Percentiles rank a stretch among this genome's conserved stretches.
phyloP scores from a whole-genome alignment of 768 basidiomycete species.

The Pisolithus tinctorius region DNA sequence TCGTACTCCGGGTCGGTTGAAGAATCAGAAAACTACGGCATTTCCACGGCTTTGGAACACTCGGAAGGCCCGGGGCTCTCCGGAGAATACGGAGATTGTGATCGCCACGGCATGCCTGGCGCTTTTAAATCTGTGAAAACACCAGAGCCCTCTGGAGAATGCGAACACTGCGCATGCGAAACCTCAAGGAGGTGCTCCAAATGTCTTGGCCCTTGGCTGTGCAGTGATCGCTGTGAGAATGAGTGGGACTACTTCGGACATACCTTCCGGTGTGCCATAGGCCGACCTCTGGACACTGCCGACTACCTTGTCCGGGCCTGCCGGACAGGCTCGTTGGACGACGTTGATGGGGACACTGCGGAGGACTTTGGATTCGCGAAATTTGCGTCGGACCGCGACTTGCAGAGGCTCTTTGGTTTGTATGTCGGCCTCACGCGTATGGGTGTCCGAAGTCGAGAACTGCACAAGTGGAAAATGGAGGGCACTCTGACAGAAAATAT shows the following conservation, averaged over 20 bases:
- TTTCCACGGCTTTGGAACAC: too few species aligned
- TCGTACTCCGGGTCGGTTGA: too few species aligned
- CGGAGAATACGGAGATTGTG: neutral
- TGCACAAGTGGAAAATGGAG: conserved; percentile 25
- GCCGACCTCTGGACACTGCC: conserved; percentile 1
- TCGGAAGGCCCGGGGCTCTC: too few species aligned
- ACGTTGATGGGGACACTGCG: conserved; percentile 21
- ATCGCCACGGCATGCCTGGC: neutral
- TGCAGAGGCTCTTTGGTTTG: conserved; percentile 22
- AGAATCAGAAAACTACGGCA: too few species aligned
- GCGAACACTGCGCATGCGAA: neutral
- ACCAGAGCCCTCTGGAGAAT: neutral
- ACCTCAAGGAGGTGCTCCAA: neutral
- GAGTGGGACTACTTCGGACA: neutral
- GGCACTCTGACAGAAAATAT: conserved; percentile 29
- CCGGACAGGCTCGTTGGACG: conserved; percentile 12
- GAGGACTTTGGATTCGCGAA: conserved; percentile 29
- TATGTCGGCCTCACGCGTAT: conserved; percentile 23
- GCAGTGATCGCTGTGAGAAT: neutral
- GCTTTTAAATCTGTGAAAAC: neutral
- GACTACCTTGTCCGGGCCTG: neutral
- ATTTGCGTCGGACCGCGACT: conserved; percentile 8
- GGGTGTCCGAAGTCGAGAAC: conserved; percentile 13
- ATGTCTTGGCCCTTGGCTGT: neutral
- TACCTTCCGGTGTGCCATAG: neutral